Evolutionary conservation across 108 stramenopile genomes (phyloP).

Genomic region (Skeletonema marinoi): DNA sequence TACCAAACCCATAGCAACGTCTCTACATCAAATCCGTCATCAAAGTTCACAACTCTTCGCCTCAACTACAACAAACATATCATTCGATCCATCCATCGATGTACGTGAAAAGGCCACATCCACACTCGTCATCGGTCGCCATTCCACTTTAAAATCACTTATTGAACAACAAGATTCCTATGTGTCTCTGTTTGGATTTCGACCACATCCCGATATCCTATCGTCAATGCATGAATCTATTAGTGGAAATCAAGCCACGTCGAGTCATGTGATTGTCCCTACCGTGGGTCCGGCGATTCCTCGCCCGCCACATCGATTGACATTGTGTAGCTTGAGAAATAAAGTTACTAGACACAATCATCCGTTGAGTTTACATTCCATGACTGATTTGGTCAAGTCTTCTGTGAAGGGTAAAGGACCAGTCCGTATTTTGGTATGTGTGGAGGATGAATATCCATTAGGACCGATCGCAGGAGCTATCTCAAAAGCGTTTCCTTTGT

Average conservation of each 20-base stretch:
- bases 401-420: neutral
- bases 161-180: slow-evolving; percentile 32
- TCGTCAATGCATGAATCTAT: slow-evolving; percentile 25
- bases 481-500: slow-evolving; percentile 73
- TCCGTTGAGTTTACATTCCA: slow-evolving; percentile 66
- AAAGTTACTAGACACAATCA: slow-evolving; percentile 66
- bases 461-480: slow-evolving; percentile 49
- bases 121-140: slow-evolving; percentile 40
- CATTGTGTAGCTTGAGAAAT: slow-evolving; percentile 27
- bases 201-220: slow-evolving; percentile 39
- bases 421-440: slow-evolving; percentile 30
- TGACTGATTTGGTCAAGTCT: slow-evolving; percentile 54
- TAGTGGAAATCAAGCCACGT: neutral
- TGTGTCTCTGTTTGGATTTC: slow-evolving; percentile 47
- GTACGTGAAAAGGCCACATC: slow-evolving; percentile 32
- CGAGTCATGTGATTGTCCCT: slow-evolving; percentile 29
- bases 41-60: neutral
- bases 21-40: neutral
- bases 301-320: slow-evolving; percentile 42
- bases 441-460: slow-evolving; percentile 26
- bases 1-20: neutral
- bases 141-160: slow-evolving; percentile 31
- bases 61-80: slow-evolving; percentile 6
- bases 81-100: slow-evolving; percentile 25
- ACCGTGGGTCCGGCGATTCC: slow-evolving; percentile 44